Conservation (phyloP, 805 yeast species). For the Wickerhamomyces silvicola region DNA sequence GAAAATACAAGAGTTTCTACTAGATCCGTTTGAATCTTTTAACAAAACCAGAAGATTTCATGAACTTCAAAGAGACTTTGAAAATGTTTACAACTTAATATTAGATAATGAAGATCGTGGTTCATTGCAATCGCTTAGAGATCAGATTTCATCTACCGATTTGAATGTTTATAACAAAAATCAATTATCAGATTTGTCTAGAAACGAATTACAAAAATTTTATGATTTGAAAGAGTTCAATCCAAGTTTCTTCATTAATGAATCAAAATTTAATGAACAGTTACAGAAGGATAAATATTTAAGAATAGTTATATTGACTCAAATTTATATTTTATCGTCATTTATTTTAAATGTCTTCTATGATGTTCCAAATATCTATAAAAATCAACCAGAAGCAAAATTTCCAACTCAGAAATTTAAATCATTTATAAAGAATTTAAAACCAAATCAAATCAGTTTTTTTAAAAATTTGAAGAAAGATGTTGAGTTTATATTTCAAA, state of each 20-base stretch:
- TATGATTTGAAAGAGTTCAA: constrained; percentile 11
- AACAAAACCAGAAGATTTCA: too few relatives aligned
- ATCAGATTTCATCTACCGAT: too few relatives aligned
- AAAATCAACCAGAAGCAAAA: too few relatives aligned
- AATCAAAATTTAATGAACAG: constrained; percentile 11
- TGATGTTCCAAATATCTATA: too few relatives aligned
- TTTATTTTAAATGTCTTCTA: too few relatives aligned
- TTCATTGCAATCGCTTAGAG: too few relatives aligned
- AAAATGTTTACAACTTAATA: too few relatives aligned
- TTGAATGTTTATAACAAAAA: background rate
- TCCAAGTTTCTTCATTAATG: constrained; percentile 12
- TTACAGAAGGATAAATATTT: constrained; percentile 10
- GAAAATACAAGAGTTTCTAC: constrained; percentile 13
- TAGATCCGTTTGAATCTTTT: constrained; percentile 10
- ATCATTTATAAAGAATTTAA: too few relatives aligned
- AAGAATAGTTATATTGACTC: constrained; percentile 12
- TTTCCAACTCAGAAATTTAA: too few relatives aligned
- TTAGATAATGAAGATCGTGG: too few relatives aligned
- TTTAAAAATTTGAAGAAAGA: constrained; percentile 3
- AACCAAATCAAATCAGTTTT: too few relatives aligned
- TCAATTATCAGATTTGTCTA: constrained; percentile 3
- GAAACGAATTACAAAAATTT: constrained; percentile 6
- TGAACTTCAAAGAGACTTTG: background rate
- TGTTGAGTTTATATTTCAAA: background rate
- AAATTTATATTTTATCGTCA: constrained; percentile 8